Base-by-base conservation (phyloP, 2,329 filamentous ascomycete genomes). In the Elsinoe batatas region DNA sequence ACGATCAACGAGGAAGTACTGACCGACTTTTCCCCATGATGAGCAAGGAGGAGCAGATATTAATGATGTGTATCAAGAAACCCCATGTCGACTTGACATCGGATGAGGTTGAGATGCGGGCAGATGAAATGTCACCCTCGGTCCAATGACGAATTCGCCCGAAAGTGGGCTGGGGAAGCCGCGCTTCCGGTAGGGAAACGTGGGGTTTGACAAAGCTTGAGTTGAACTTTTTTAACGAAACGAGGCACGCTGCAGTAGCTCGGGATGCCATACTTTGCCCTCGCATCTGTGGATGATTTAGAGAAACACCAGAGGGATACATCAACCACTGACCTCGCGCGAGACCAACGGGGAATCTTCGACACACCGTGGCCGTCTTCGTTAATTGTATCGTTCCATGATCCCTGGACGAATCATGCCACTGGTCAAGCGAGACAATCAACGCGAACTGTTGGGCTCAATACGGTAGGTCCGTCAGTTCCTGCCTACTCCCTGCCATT, bases 1-100 rank as follows among this genome's bases (percentile, higher is more conserved):
- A 51, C 47, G 47, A 35, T 51, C 47, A 51, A 51, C 47, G 33
- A 37, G 47, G 47, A 37, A 37, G 32, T 51, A 35, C 35, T 51
- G 47, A 20, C 26, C 10, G 10, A 13, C 2, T 44, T 22, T 12
- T 26, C 4, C 26, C 40, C 18, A 44, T 44, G 18, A 5, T n/a
- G 40, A 17, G n/a, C 2, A 18, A 6, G 8, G 7, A 11, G 40
- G n/a, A 17, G 20, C 3, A 20, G 5, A n/a, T 26, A 30, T 44
- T 4, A 26, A 44, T 44, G 20, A 12, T n/a, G 1, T 26, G 44
- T 13, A 5, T 35, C 15, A 22, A 22, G 32, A 13, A 17, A 12
- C 3, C 20, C 12, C n/a, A 36, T 35, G 12, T 20, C 3, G 26
- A 5, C 11, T 49, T n/a, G 15, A 17, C 44, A 49, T 33, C 22